Conservation (phyloP, 2,329 filamentous ascomycete genomes). For the Aurifilum marmelostoma region DNA sequence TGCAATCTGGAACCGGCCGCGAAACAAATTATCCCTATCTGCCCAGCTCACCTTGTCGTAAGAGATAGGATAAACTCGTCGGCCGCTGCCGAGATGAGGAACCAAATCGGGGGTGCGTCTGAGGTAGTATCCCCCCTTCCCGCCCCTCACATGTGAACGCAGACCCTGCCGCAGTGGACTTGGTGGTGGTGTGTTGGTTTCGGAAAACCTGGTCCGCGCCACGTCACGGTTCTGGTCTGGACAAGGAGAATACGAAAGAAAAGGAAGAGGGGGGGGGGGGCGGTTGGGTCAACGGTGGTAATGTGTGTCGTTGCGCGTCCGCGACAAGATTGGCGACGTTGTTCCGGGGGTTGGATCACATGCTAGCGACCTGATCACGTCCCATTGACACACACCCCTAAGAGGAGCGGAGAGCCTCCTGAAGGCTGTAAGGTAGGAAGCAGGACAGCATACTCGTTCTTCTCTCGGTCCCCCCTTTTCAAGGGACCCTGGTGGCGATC, state of each 20-base stretch:
- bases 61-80: constrained; percentile 11
- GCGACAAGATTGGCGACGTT: not conserved
- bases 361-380: not conserved
- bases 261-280: not conserved
- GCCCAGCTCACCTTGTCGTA: not conserved
- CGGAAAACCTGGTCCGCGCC: constrained; percentile 10
- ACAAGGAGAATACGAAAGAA: not conserved
- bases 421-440: too few species aligned
- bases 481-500: not conserved
- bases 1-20: not conserved
- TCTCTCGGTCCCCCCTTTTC: not conserved
- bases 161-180: not conserved
- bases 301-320: not conserved
- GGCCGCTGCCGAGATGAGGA: constrained; percentile 11
- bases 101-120: not conserved
- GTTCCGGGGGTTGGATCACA: not conserved
- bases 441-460: not conserved
- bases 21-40: not conserved
- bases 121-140: not conserved
- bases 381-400: not conserved
- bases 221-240: not conserved
- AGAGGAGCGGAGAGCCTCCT: too few species aligned
- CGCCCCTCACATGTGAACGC: not conserved
- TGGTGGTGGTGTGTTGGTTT: constrained; percentile 1
- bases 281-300: not conserved